These are phyloP conservation scores for Penicillium sp. DNA, from an alignment of 2,329 filamentous ascomycete genomes.

Conservation along the genomic window DNA sequence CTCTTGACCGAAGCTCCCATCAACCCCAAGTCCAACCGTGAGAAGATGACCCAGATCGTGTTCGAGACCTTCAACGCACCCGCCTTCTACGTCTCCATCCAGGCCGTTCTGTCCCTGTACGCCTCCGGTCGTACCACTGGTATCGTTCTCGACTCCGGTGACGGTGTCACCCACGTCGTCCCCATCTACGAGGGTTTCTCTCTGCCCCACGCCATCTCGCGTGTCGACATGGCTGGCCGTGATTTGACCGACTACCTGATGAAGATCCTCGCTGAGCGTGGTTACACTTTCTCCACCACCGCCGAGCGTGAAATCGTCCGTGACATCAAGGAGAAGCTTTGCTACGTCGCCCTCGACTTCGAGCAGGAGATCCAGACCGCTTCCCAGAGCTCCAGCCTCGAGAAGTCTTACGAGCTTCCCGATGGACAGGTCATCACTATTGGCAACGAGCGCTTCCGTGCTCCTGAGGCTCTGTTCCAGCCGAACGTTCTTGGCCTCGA, in stretches of 20 bases:
- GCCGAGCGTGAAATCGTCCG: slow-evolving; percentile 99
- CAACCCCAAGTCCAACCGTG: slow-evolving; percentile 99
- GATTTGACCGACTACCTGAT: slow-evolving; percentile 99
- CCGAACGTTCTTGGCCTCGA: slow-evolving; percentile 97
- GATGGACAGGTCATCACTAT: slow-evolving; percentile 99
- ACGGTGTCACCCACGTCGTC: slow-evolving; percentile 99
- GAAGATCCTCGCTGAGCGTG: slow-evolving; percentile 99
- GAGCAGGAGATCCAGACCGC: slow-evolving; percentile 99
- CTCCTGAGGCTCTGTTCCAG: slow-evolving; percentile 99
- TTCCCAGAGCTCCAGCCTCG: slow-evolving; percentile 95
- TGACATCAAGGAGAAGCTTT: slow-evolving; percentile 99
- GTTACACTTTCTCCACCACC: slow-evolving; percentile 99
- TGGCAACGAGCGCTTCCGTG: slow-evolving; percentile 99
- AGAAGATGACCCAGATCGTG: slow-evolving; percentile 99
- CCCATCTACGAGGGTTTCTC: slow-evolving; percentile 99
- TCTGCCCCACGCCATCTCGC: slow-evolving; percentile 98
- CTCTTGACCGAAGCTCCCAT: slow-evolving; percentile 98
- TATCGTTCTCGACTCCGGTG: slow-evolving; percentile 99
- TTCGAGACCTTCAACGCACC: slow-evolving; percentile 99
- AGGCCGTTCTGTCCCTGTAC: slow-evolving; percentile 98
- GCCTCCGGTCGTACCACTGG: slow-evolving; percentile 99
- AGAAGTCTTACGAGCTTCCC: slow-evolving; percentile 99
- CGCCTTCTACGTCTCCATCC: slow-evolving; percentile 99
- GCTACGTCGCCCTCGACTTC: slow-evolving; percentile 99
- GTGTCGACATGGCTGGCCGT: slow-evolving; percentile 99